phyloP scores from a whole-genome alignment of 2,329 filamentous ascomycete genomes.

The Setomelanomma holmii region DNA sequence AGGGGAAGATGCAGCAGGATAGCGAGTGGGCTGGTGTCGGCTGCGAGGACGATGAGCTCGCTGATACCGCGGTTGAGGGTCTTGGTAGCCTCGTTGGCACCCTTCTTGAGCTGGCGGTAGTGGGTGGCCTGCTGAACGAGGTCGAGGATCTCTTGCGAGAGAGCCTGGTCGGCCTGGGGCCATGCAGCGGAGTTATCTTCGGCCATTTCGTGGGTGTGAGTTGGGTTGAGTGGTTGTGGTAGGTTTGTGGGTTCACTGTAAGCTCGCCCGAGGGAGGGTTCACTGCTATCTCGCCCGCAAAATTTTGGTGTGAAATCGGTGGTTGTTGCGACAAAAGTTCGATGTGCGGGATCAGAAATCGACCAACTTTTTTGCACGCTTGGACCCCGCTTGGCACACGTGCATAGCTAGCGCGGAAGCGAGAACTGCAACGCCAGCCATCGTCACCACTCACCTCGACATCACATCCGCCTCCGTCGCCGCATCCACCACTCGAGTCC shows the following conservation, averaged over 20 bases:
- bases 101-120: slow-evolving; percentile 45
- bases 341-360: slow-evolving; percentile 10
- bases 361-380: slow-evolving; percentile 11
- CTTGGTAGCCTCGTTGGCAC: slow-evolving; percentile 75
- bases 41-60: slow-evolving; percentile 82
- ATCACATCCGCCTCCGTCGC: slow-evolving; percentile 35
- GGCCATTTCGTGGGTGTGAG: slow-evolving; percentile 25
- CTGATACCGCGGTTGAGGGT: slow-evolving; percentile 88
- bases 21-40: slow-evolving; percentile 84
- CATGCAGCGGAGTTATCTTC: slow-evolving; percentile 43
- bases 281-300: slow-evolving; percentile 46
- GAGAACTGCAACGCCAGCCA: slow-evolving; percentile 41
- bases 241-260: slow-evolving; percentile 38
- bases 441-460: slow-evolving; percentile 45
- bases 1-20: slow-evolving; percentile 75
- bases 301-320: slow-evolving; percentile 14
- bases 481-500: slow-evolving; percentile 35
- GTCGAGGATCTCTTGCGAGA: slow-evolving; percentile 54
- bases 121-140: slow-evolving; percentile 40
- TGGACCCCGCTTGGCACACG: slow-evolving; percentile 25
- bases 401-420: slow-evolving; percentile 30
- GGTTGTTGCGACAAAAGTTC: slow-evolving; percentile 5
- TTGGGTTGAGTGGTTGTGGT: slow-evolving; percentile 8
- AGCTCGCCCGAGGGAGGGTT: slow-evolving; percentile 40
- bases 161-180: slow-evolving; percentile 57